phyloP scores from a whole-genome alignment of 2,329 filamentous ascomycete genomes.

The Aspergillus sp. region DNA sequence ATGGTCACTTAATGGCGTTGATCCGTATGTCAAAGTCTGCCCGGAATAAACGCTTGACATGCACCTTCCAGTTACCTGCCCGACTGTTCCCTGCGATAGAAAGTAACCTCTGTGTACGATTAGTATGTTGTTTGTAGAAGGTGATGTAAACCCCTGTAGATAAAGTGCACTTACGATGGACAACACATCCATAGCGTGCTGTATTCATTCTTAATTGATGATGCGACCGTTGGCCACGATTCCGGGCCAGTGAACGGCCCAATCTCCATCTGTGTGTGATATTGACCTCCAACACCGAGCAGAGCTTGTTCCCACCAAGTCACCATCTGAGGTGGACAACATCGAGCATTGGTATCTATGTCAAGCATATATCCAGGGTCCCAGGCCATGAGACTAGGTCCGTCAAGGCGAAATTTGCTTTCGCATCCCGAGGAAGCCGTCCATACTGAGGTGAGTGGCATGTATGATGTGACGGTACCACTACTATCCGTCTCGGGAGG shows the following conservation, averaged over 20 bases:
- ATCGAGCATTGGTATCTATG: constrained; percentile 4
- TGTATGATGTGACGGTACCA: constrained; percentile 6
- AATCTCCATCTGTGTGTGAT: constrained; percentile 6
- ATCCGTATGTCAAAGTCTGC: constrained; percentile 8
- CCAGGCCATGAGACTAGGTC: constrained; percentile 8
- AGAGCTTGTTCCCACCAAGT: constrained; percentile 9
- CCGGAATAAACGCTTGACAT: constrained; percentile 6
- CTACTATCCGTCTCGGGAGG: background rate
- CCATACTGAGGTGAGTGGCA: constrained; percentile 10
- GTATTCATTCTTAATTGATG: constrained; percentile 6
- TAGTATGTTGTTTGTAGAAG: too few relatives aligned
- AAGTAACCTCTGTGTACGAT: background rate
- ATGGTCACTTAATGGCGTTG: background rate
- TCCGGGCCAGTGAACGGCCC: constrained; percentile 10
- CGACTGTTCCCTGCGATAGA: background rate
- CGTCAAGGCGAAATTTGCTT: constrained; percentile 9
- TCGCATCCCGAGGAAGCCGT: constrained; percentile 9
- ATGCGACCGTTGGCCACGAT: background rate
- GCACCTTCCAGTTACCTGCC: background rate
- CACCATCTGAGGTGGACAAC: constrained; percentile 4
- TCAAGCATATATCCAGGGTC: constrained; percentile 12
- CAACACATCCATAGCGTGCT: constrained; percentile 13
- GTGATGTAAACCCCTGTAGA: fast-evolving
- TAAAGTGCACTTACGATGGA: background rate
- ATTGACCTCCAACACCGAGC: background rate